These are phyloP conservation scores for Plectranthus barbatus DNA, from an alignment of 257 asterid species.

Conservation along the genomic window DNA sequence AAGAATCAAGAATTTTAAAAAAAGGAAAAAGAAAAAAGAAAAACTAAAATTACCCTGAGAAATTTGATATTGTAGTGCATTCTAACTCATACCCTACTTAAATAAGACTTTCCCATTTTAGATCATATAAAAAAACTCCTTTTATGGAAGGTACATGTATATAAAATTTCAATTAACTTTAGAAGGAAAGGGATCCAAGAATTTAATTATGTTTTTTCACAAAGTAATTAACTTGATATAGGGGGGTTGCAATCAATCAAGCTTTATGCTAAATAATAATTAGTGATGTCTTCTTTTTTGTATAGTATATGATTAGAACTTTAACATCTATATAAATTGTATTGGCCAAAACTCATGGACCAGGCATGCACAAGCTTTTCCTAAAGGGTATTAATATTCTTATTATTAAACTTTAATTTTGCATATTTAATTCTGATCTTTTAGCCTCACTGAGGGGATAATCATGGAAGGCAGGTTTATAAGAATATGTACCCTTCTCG, in stretches of 20 bases:
- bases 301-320: conserved; percentile 20
- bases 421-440: conserved; percentile 4
- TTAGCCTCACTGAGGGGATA: conserved; percentile 10
- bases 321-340: conserved; percentile 17
- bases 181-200: conserved; percentile 28
- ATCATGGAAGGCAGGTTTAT: conserved; percentile 1
- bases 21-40: too few species aligned
- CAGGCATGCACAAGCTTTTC: conserved; percentile 29
- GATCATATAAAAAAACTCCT: conserved; percentile 5
- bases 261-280: conserved; percentile 22
- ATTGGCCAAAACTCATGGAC: conserved; percentile 5
- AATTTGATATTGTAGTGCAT: conserved; percentile 2
- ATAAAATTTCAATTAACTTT: conserved; percentile 1
- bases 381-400: conserved; percentile 30
- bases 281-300: conserved; percentile 28
- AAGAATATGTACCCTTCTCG: conserved; percentile 19
- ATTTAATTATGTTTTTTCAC: neutral
- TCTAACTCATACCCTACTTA: conserved; percentile 12
- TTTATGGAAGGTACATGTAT: conserved; percentile 11
- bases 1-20: neutral
- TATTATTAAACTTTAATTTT: conserved; percentile 12
- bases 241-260: conserved; percentile 6
- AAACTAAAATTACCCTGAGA: neutral
- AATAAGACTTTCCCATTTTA: conserved; percentile 11
- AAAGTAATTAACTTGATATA: conserved; percentile 19